Evolutionary conservation across 441 rosid genomes (phyloP).

Genomic region (Erodium moschatum): DNA sequence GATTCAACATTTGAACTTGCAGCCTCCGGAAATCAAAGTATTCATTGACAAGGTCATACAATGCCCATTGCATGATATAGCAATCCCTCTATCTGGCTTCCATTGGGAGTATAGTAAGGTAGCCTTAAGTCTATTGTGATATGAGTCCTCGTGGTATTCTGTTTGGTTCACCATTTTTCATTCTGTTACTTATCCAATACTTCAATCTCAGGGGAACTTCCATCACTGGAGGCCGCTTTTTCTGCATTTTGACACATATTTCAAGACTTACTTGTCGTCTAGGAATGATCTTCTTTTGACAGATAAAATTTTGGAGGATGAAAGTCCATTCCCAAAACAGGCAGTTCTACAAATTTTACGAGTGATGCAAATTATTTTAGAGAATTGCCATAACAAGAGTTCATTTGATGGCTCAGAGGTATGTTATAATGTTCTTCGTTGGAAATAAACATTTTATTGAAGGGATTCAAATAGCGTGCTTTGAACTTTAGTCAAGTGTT

Average conservation of each 20-base stretch:
- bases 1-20: slow-evolving; percentile 22
- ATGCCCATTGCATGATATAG: slow-evolving; percentile 92
- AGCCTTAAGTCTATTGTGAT: slow-evolving; percentile 13
- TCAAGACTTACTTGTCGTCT: slow-evolving; percentile 67
- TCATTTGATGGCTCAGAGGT: slow-evolving; percentile 96
- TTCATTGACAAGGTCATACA: slow-evolving; percentile 92
- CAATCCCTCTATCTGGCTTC: slow-evolving; percentile 94
- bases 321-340: slow-evolving; percentile 66
- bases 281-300: slow-evolving; percentile 81
- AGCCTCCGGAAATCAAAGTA: slow-evolving; percentile 85
- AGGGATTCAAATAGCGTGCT: background rate
- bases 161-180: slow-evolving; percentile 6
- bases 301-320: slow-evolving; percentile 61
- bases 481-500: no score
- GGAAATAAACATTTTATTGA: background rate
- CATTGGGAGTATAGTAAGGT: slow-evolving; percentile 95
- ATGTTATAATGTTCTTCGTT: slow-evolving; percentile 21
- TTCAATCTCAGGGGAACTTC: slow-evolving; percentile 73
- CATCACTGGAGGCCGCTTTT: slow-evolving; percentile 98
- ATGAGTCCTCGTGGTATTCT: no score
- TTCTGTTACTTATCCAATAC: slow-evolving; percentile 25
- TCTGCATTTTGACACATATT: slow-evolving; percentile 85
- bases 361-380: slow-evolving; percentile 82
- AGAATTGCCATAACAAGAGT: slow-evolving; percentile 86
- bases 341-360: slow-evolving; percentile 78